Conservation (phyloP, 2,329 filamentous ascomycete genomes). For the Arthrobotrys iridis region DNA sequence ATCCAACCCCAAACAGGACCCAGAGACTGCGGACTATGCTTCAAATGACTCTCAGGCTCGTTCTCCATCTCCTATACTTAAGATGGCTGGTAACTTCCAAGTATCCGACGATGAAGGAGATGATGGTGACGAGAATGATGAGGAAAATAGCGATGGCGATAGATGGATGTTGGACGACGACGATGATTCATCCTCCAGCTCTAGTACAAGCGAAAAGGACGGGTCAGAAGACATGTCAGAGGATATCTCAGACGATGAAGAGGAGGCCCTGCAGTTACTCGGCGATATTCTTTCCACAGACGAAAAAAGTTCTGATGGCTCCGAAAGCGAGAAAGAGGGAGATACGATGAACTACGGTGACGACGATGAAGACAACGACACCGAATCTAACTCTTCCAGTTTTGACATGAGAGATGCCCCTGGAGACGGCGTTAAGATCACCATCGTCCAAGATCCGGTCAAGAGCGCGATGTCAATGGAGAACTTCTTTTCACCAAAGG, state of each 20-base stretch:
- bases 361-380: conserved; percentile 43
- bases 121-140: conserved; percentile 3
- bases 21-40: not conserved
- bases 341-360: conserved; percentile 40
- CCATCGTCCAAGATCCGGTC: conserved; percentile 22
- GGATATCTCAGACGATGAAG: not conserved
- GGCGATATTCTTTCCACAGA: conserved; percentile 21
- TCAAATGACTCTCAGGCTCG: conserved; percentile 18
- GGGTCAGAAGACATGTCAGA: conserved; percentile 17
- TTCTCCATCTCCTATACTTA: conserved; percentile 33
- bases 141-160: not conserved
- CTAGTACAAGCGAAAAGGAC: not conserved
- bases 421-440: not conserved
- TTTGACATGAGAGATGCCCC: conserved; percentile 24
- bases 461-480: conserved; percentile 54
- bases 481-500: conserved; percentile 52
- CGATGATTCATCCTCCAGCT: not conserved
- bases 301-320: conserved; percentile 50
- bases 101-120: conserved; percentile 29
- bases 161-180: not conserved
- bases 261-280: not conserved
- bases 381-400: conserved; percentile 1
- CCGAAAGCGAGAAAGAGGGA: conserved; percentile 49
- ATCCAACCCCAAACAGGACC: not conserved
- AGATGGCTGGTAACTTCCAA: conserved; percentile 17